Evolutionary conservation across 257 asterid genomes (phyloP), one percentile per base, ranked within the genome.

Genomic region (Lycium ferocissimum): DNA sequence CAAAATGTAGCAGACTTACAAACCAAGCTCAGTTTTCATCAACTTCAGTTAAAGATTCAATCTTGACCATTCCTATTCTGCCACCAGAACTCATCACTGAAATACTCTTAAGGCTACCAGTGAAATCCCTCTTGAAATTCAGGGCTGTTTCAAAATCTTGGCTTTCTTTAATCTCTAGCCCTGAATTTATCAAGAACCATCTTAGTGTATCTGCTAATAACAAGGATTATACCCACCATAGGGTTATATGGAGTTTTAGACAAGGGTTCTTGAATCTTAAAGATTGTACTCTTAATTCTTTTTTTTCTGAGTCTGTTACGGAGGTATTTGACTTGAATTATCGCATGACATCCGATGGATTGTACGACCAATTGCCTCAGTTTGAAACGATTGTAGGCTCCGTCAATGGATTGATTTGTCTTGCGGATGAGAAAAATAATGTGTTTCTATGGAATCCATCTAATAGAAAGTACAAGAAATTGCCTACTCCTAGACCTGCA

Each of bases 381-480:
- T 54, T 33, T 40, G 88, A 10, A 53, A 53, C 15, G 86, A 76
- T 87, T 9, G 86, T 88, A 87, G 95, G 95, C 62, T 89, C 91
- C 51, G 89, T 89, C 54, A 89, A 93, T 82, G 97, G 93, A 14
- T 61, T 92, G 83, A 49, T 92, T 54, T 91, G 93, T 83, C 45
- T 92, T 9, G 78, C 43, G 1, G 3, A 78, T 40, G 88, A 83
- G 37, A 17, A 54, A 49, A 71, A 85, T 33, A 78, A 86, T 9
- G 47, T 91, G 79, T 45, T 86, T 22, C 59, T 93, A 53, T 90
- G 90, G 91, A 92, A 92, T 81, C 95, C 97, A 15, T 51, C 90
- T 10, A 79, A 88, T 2, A 88, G 88, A 84, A 72, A 82, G 10
- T 89, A 62, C 83, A 88, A 85, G 85, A 81, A 43, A 6, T 84